Evolutionary conservation across 2,329 filamentous ascomycete species (phyloP), one percentile per base, ranked within the genome.

Genomic region (Stagonosporopsis cucurbitacearum): DNA sequence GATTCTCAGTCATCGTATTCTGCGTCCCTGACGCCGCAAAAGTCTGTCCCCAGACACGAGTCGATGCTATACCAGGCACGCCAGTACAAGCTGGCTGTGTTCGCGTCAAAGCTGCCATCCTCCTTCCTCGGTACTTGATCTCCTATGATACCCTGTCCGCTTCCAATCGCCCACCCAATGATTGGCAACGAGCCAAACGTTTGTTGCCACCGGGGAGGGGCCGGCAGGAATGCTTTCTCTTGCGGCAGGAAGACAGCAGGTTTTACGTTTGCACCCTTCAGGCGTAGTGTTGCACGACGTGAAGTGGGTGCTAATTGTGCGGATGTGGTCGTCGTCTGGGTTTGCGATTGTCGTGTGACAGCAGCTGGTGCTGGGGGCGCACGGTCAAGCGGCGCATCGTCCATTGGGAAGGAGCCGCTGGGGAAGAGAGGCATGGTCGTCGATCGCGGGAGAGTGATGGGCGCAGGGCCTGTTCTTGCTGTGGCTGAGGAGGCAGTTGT

Each of bases 91-190:
- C 82, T 84, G 6, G 85, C 85, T 41, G 78, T 80, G 37, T 85
- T 84, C 80, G 87, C 90, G 74, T 97, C 93, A 65, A 96, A 93
- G 37, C 86, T 86, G 54, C 90, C 91, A 39, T 83, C 80, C 49
- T 92, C 89, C 49, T 83, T 88, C 37, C 88, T 82, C 7, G 91
- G 91, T 35, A 94, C 86, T 70, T 89, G 84, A 69, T 86, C 87
- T 6, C 90, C 90, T 67, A 94, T 92, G 74, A 93, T 86, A 66
- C 82, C 77, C 19, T 79, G 77, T 7, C 76, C 76, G 8, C 73
- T 74, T 6, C 79, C 78, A 43, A 82, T 67, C 32, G 80, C 72
- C 57, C 70, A 75, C 4, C 71, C 74, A 36, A 77, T 77, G 79
- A 86, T 61, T 79, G 81, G 78, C 82, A 88, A 78, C 32, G 67